Base-by-base conservation (phyloP, 768 basidiomycete genomes). In the Lentinula edodes region DNA sequence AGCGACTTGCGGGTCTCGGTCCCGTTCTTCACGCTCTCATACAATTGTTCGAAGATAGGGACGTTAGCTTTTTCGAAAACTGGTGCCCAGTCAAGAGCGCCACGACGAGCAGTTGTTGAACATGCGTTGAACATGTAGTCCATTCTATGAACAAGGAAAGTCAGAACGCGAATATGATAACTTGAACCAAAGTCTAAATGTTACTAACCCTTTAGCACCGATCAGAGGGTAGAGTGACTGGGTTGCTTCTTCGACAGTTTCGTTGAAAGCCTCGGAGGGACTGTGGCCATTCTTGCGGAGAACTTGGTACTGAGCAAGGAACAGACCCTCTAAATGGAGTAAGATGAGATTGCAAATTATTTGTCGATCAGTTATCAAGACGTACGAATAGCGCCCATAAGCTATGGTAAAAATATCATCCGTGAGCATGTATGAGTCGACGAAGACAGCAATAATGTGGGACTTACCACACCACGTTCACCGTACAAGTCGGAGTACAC, bases 91-190 rank as follows among this genome's bases (percentile, higher is more conserved):
- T 98, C 97, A 65, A 97, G 91, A 46, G 96, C 97, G 70, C 97
- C 97, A 65, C 97, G 96, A 68, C 96, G 94, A 56, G 97, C 97
- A 53, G 97, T 98, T 67, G 96, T 98, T 36, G 97, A 98, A 81
- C 97, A 99, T 51, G 97, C 96, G 72, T 90, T 90, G 86, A 89
- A 98, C 95, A 98, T 98, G 86, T 97, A 96, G 78, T 98, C 95
- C 95, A 95, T 90, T 60, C 95, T 95, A 72, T 59, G 57, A 45
- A 38, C 63, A 34, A 50, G 36, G 6, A 50, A 23, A 12, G 35
- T 16, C 55, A 48, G 28, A 18, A 39, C 52, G 15, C 6, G 38
- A 38, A 39, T 3, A 38, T 51, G 38, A 35, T 35, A 16, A 54
- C 38, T n/a, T 39, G 18, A 20, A 58, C 9, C 7, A 8, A 9